Evolutionary conservation across 2,329 filamentous ascomycete genomes (phyloP).

Genomic region (Ophiocordyceps camponoti-rufipedis): DNA sequence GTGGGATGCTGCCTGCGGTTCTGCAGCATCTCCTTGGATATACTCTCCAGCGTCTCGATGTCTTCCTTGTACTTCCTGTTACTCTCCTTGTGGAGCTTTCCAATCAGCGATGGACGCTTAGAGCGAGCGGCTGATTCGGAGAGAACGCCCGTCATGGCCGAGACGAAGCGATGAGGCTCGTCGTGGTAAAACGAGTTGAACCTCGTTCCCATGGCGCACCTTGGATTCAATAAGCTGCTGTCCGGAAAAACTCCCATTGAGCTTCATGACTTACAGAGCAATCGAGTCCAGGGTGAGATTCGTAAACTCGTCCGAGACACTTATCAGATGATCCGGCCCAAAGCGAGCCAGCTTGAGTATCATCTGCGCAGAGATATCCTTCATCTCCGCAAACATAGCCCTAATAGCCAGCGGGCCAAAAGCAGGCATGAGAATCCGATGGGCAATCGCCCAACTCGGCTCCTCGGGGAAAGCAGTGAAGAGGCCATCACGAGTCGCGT

Average conservation of each 20-base stretch:
- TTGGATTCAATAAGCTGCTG: not conserved
- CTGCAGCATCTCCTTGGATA: constrained; percentile 41
- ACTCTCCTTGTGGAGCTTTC: constrained; percentile 26
- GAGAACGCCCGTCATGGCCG: constrained; percentile 48
- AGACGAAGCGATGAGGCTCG: constrained; percentile 50
- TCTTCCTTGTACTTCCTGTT: constrained; percentile 33
- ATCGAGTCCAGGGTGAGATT: constrained; percentile 57
- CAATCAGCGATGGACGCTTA: constrained; percentile 17
- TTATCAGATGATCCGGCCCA: constrained; percentile 37
- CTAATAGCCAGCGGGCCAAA: constrained; percentile 52
- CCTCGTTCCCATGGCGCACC: constrained; percentile 48
- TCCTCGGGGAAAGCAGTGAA: constrained; percentile 39
- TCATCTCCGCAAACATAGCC: constrained; percentile 51
- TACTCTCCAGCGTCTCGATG: constrained; percentile 34
- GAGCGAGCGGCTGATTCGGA: constrained; percentile 19
- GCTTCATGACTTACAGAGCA: constrained; percentile 23
- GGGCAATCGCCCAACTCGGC: constrained; percentile 48
- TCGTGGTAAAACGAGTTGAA: constrained; percentile 62
- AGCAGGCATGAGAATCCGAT: constrained; percentile 46
- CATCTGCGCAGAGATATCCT: constrained; percentile 48
- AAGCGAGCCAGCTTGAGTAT: constrained; percentile 50
- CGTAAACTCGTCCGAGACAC: constrained; percentile 49
- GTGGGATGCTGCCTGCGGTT: constrained; percentile 34
- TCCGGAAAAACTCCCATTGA: not conserved
- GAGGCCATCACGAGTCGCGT: constrained; percentile 44